A percentile compares a stretch with the other conserved stretches of the same genome.
Evolutionary conservation across 177 flowering plant species (phyloP).

Genomic region (Vitis hybrid): DNA sequence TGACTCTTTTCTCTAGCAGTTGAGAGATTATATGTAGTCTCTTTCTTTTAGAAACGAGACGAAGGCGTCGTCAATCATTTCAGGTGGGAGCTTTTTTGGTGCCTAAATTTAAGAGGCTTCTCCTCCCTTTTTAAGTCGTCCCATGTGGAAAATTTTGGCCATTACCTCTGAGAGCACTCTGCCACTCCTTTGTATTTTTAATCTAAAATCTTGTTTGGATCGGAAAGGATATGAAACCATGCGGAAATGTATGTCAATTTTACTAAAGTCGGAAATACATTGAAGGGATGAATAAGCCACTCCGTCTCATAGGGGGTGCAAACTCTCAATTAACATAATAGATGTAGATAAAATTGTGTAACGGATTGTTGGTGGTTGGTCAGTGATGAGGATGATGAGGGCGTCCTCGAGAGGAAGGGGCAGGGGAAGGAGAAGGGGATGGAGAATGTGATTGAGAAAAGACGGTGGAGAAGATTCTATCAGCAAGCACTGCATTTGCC

Average conservation of each 20-base stretch:
- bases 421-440: slow-evolving; percentile 18
- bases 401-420: slow-evolving; percentile 9
- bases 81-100: neutral
- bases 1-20: slow-evolving; percentile 19
- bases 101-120: slow-evolving; percentile 6
- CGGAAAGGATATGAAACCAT: neutral
- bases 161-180: slow-evolving; percentile 26
- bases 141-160: slow-evolving; percentile 31
- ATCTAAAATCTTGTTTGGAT: neutral
- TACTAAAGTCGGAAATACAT: neutral
- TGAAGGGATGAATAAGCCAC: neutral
- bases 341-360: neutral
- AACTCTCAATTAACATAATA: neutral
- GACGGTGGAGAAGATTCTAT: slow-evolving; percentile 41
- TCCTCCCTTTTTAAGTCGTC: neutral
- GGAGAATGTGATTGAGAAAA: slow-evolving; percentile 27
- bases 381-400: slow-evolving; percentile 3
- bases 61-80: slow-evolving; percentile 14
- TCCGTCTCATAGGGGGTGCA: neutral
- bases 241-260: neutral
- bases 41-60: slow-evolving; percentile 9
- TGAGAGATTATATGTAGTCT: neutral
- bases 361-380: neutral
- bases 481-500: slow-evolving; percentile 67
- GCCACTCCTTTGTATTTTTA: neutral